Percentiles rank a stretch among this genome's conserved stretches.
Evolutionary conservation across 805 yeast species (phyloP).

Genomic region (Candida qinlingensis): DNA sequence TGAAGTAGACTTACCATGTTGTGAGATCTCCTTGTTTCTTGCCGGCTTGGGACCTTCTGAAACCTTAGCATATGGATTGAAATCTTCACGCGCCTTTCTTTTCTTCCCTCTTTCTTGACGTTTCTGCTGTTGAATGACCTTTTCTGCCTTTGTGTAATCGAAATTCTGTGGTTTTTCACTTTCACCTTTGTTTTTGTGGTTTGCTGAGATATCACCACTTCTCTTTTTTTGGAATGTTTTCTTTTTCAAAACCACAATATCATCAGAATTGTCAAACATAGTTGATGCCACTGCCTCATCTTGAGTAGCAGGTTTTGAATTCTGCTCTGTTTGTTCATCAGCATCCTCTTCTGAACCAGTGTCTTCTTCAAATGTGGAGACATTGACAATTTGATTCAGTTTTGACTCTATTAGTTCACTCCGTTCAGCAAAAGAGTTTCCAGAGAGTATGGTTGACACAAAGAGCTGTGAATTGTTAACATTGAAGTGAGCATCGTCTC

Average conservation of each 20-base stretch:
- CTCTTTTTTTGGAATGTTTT: slow-evolving; percentile 2
- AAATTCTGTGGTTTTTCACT: slow-evolving; percentile 24
- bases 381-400: neutral
- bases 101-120: slow-evolving; percentile 19
- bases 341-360: neutral
- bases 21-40: slow-evolving; percentile 30
- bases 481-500: neutral
- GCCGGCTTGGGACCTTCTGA: slow-evolving; percentile 50
- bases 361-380: slow-evolving; percentile 1
- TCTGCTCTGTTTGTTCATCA: neutral
- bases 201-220: neutral
- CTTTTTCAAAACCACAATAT: slow-evolving; percentile 19
- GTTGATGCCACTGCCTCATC: neutral
- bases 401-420: slow-evolving; percentile 1
- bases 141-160: slow-evolving; percentile 42
- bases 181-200: slow-evolving; percentile 1
- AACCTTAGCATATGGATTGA: slow-evolving; percentile 53
- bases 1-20: slow-evolving; percentile 20
- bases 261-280: slow-evolving; percentile 20
- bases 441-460: neutral
- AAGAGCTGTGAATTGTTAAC: slow-evolving; percentile 1
- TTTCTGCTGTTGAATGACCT: slow-evolving; percentile 29
- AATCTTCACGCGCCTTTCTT: slow-evolving; percentile 35
- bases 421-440: neutral
- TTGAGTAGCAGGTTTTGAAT: neutral